Percentiles rank a stretch among this genome's conserved stretches.
phyloP scores from a whole-genome alignment of 306 rosid species.

The Vigna trinervia region DNA sequence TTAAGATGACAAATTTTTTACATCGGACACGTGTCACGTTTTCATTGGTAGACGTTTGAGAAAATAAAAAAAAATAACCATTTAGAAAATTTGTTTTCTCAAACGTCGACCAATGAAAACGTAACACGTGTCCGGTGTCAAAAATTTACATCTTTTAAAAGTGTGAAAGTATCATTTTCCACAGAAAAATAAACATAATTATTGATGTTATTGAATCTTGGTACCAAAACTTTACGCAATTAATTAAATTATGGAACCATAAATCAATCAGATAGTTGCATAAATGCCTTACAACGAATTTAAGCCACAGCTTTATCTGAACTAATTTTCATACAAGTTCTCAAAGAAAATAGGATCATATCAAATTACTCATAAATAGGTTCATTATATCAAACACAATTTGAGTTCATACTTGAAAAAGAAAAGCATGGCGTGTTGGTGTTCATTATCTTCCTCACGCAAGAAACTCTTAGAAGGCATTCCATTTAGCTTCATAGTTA shows the following conservation, averaged over 20 bases:
- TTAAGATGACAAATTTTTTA: too few relatives aligned
- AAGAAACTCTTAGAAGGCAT: conserved; percentile 36
- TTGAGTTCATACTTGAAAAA: not conserved
- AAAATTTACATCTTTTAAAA: too few relatives aligned
- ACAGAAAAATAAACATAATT: not conserved
- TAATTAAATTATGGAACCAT: not conserved
- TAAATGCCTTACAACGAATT: too few relatives aligned
- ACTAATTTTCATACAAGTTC: not conserved
- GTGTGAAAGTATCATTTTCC: too few relatives aligned
- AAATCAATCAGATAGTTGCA: too few relatives aligned
- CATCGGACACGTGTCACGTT: too few relatives aligned
- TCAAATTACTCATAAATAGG: not conserved
- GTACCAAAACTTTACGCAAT: not conserved
- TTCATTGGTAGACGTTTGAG: too few relatives aligned
- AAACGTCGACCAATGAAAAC: too few relatives aligned
- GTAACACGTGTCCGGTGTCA: too few relatives aligned
- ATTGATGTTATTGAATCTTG: not conserved
- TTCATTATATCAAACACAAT: not conserved
- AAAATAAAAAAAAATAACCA: too few relatives aligned
- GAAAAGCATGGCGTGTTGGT: not conserved
- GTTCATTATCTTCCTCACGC: conserved; percentile 32
- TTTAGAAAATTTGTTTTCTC: too few relatives aligned
- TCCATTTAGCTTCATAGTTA: conserved; percentile 19
- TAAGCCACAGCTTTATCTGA: not conserved
- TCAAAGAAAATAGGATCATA: not conserved